Evolutionary conservation across 306 rosid genomes (phyloP), one percentile per base, ranked within the genome.

Genomic region (Lathyrus oleraceus): DNA sequence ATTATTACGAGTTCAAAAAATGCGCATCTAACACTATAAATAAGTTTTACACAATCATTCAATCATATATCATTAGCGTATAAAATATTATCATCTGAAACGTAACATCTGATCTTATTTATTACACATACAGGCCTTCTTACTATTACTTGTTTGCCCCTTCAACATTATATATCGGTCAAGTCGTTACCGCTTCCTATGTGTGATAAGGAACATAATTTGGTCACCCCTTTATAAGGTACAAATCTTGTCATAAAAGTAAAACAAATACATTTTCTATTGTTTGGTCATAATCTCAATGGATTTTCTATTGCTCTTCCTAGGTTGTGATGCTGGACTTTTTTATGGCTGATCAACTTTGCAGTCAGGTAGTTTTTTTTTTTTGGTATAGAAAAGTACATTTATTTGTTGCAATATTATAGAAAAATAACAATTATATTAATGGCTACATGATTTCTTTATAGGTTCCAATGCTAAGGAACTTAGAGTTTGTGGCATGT

Each of bases 281-380:
- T 51, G 14, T 51, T 53, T 78, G 78, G 74, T 67, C 67, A 61
- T 70, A 70, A 49, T 17, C 75, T 73, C 6, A 51, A 20, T 43
- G 25, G 43, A 43, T 42, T 77, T 15, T 61, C 25, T 75, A 39
- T 52, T 48, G 64, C 58, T 39, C 68, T 35, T 35, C 44, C 48
- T 75, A 94, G 98, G 99, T 95, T 81, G 91, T 95, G 79, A 95
- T 95, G 99, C 85, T 95, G 65, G 99, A 95, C 83, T 95, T 95
- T 85, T 95, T 95, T 89, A 91, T 95, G 99, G 99, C 99, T 36
- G 99, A 95, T 74, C 99, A 95, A 79, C 92, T 95, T 72, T 95
- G 99, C 74, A 95, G 99, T 81, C 99, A 95, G 97, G 99, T 95
- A 89, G 1, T 39, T 30, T 44, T 53, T 48, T 44, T 43, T 5